These are phyloP conservation scores for Capronia americana DNA, from an alignment of 2,329 filamentous ascomycete species.

Conservation along the genomic window DNA sequence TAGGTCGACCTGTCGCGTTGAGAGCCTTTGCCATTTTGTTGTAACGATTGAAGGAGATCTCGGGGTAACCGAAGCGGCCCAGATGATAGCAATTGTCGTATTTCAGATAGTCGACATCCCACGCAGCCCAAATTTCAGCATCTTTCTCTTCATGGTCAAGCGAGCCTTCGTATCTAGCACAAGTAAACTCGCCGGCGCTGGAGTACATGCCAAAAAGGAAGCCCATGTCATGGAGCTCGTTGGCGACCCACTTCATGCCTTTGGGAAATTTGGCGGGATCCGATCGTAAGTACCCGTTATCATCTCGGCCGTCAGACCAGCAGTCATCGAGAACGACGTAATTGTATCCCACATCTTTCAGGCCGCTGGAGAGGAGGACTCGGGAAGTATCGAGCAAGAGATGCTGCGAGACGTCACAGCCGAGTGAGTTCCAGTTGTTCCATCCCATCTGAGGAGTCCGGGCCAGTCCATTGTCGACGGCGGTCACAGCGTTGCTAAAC, in stretches of 20 bases:
- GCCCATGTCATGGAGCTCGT: constrained; percentile 56
- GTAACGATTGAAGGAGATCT: constrained; percentile 56
- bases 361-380: constrained; percentile 49
- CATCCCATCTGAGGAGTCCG: constrained; percentile 55
- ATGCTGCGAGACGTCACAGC: constrained; percentile 55
- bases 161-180: constrained; percentile 49
- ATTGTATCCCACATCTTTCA: constrained; percentile 51
- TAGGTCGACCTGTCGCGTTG: constrained; percentile 54
- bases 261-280: constrained; percentile 54
- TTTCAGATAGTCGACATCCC: constrained; percentile 54
- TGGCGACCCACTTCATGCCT: constrained; percentile 56
- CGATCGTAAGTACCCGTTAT: constrained; percentile 51
- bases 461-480: constrained; percentile 51
- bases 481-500: constrained; percentile 31
- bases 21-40: constrained; percentile 56
- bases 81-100: constrained; percentile 65
- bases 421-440: constrained; percentile 56
- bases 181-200: constrained; percentile 46
- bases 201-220: constrained; percentile 63
- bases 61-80: constrained; percentile 56
- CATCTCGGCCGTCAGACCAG: constrained; percentile 56
- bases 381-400: constrained; percentile 56
- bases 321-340: constrained; percentile 62
- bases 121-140: constrained; percentile 58
- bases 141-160: constrained; percentile 60